Base-by-base conservation (phyloP, 2,329 filamentous ascomycete species). In the Aspergillus tamarii region DNA sequence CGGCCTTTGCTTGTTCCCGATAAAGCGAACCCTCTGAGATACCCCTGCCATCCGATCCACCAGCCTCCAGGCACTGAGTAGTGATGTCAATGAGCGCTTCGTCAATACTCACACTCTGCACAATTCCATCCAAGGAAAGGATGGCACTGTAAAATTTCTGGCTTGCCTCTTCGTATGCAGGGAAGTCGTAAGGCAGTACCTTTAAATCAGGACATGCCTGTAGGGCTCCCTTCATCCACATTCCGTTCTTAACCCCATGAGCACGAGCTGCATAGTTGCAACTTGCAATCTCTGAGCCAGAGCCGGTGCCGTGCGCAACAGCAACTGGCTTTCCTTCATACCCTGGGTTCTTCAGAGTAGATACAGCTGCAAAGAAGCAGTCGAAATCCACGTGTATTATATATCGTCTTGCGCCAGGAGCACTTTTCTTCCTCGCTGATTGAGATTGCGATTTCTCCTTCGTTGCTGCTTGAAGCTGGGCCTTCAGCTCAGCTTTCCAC, bases 331-430 rank as follows among this genome's bases (percentile, higher is more conserved):
- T 94, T 57, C 91, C 89, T 45, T 84, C 82, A 64, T 87, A 89
- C 23, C 96, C 88, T 0, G 94, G 93, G 28, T 89, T 84, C 60
- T 88, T 91, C 70, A 93, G 93, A 21, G 91, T 78, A 0, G 95
- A 97, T 0, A 99, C 92, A 0, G 96, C 92, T 64, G 94, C 97
- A 78, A 99, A 99, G 80, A 99, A 99, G 77, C 93, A 95, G 79
- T 99, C 96, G 76, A 99, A 99, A 74, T 99, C 95, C 34, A 99
- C 93, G 72, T 99, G 95, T 73, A 99, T 87, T 59, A 99, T 85
- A 71, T 98, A 99, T 57, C 91, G 83, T 64, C 94, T 85, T 3
- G 88, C 80, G 0, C 90, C 91, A 14, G 85, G 82, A 30, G 84
- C 83, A 48, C 84, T 83, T 71, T 89, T 85, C 62, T 81, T 81